Base-by-base conservation (phyloP, 306 rosid species). In the Biancaea sappan region DNA sequence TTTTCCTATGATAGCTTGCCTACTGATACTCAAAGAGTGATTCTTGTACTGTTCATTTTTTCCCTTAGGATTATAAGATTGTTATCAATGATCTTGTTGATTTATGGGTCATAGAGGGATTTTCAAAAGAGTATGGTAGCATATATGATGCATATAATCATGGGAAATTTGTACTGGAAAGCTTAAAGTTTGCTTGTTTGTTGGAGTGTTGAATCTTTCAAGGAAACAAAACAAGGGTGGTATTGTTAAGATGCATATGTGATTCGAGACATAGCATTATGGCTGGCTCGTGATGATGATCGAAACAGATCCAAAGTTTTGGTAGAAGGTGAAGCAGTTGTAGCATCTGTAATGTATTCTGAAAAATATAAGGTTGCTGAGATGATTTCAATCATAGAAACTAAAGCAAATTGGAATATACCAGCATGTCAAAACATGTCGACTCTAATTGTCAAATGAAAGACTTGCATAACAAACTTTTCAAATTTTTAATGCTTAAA, bases 1-100 rank as follows among this genome's bases (percentile, higher is more conserved):
- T 66, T 73, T 46, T 73, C 79, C 35, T 73, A 35, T 8, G 75
- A 79, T 22, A 73, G 26, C 10, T 26, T 79, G 34, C 71, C 66
- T 5, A 40, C 52, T 38, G 69, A 18, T 5, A 28, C 66, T 2
- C 66, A 57, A 28, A 58, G 14, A 0, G 0, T 79, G 79, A 13
- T 79, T 79, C 56, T 4, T 66, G 6, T 73, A 65, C 0, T 65
- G 37, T 3, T 18, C 71, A 3, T 5, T 43, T 12, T 12, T 65
- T 41, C 24, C 71, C 38, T 2, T 37, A 65, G 5, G 54, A 65
- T 28, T 24, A 24, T 24, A 9, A 24, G n/a, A 24, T 65, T 26
- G 4, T 3, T 1, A 9, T 38, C 4, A 19, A 41, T 24, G 37
- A 65, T 12, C 71, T 65, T 14, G 15, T 43, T 46, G 37, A 43